Conservation (phyloP, 2,329 filamentous ascomycete species). For the Calonectria pauciramosa region DNA sequence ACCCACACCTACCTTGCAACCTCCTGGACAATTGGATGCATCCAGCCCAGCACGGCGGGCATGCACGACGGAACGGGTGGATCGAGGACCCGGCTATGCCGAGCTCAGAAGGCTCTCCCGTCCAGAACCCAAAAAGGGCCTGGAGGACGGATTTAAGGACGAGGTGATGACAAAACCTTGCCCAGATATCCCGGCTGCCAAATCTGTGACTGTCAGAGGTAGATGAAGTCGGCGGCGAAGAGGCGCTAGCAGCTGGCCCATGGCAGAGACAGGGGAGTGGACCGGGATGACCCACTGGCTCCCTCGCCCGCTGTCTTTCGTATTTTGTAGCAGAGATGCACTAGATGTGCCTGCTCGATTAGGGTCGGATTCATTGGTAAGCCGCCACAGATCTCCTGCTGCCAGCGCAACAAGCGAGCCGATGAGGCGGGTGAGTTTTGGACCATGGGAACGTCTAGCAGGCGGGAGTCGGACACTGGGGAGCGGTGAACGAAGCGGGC, state of each 20-base stretch:
- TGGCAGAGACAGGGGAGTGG: constrained; percentile 3
- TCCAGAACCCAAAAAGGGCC: background rate
- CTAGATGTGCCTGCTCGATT: constrained; percentile 30
- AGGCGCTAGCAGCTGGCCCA: constrained; percentile 14
- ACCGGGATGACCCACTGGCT: constrained; percentile 16
- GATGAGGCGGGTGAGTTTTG: constrained; percentile 29
- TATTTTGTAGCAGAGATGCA: constrained; percentile 7
- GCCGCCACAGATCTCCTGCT: constrained; percentile 27
- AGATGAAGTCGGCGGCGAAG: constrained; percentile 2
- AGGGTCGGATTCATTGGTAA: constrained; percentile 26
- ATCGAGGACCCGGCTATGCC: constrained; percentile 28
- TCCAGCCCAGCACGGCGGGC: constrained; percentile 15
- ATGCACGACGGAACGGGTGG: constrained; percentile 32
- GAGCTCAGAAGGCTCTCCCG: constrained; percentile 18
- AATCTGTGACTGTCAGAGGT: constrained; percentile 7
- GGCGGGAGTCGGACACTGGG: constrained; percentile 17
- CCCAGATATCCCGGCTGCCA: background rate
- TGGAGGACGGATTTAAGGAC: background rate
- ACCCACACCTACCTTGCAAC: constrained; percentile 19
- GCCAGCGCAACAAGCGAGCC: constrained; percentile 24
- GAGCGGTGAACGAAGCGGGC: constrained; percentile 41
- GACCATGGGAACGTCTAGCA: constrained; percentile 18
- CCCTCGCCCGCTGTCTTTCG: background rate
- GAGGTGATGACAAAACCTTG: constrained; percentile 15
- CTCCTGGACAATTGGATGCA: constrained; percentile 30